Percentiles rank a stretch among this genome's conserved stretches.
These are phyloP conservation scores for Penicillium coffeae DNA, from an alignment of 495 filamentous ascomycete genomes.

Conservation along the genomic window DNA sequence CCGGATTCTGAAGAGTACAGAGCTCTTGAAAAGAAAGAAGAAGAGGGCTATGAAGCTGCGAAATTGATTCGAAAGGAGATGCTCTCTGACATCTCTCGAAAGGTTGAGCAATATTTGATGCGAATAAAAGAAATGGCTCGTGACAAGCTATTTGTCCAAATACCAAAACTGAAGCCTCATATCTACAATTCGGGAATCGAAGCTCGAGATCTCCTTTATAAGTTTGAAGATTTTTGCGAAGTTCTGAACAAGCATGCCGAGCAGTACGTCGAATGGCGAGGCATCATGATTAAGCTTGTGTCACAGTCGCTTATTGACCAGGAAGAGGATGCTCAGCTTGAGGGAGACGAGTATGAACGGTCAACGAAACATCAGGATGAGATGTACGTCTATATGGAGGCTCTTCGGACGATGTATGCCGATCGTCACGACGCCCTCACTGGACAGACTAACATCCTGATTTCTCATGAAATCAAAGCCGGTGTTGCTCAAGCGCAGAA, in stretches of 20 bases:
- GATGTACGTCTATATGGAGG: slow-evolving; percentile 78
- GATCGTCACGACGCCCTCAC: slow-evolving; percentile 74
- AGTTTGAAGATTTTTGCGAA: slow-evolving; percentile 49
- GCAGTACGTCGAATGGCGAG: slow-evolving; percentile 68
- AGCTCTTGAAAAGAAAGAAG: slow-evolving; percentile 63
- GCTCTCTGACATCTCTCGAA: slow-evolving; percentile 50
- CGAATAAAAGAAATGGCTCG: slow-evolving; percentile 39
- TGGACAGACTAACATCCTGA: slow-evolving; percentile 71
- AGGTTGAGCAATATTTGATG: slow-evolving; percentile 44
- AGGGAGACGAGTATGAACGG: slow-evolving; percentile 84
- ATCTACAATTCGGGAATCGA: slow-evolving; percentile 59
- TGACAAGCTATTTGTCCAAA: slow-evolving; percentile 54
- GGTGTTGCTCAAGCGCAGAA: slow-evolving; percentile 55
- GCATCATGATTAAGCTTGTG: slow-evolving; percentile 64
- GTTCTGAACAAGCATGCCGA: slow-evolving; percentile 66
- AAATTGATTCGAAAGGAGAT: slow-evolving; percentile 76
- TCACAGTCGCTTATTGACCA: slow-evolving; percentile 76
- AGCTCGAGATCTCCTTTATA: slow-evolving; percentile 51
- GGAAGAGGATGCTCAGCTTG: slow-evolving; percentile 63
- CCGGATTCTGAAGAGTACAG: slow-evolving; percentile 64
- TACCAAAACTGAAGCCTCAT: slow-evolving; percentile 56
- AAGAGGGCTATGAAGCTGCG: slow-evolving; percentile 67
- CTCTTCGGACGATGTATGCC: slow-evolving; percentile 66
- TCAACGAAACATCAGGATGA: slow-evolving; percentile 83
- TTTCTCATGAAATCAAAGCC: slow-evolving; percentile 66